A percentile compares a stretch with the other conserved stretches of the same genome.
Conservation (phyloP, 176 grass and related monocot genomes). For the Poa pratensis region DNA sequence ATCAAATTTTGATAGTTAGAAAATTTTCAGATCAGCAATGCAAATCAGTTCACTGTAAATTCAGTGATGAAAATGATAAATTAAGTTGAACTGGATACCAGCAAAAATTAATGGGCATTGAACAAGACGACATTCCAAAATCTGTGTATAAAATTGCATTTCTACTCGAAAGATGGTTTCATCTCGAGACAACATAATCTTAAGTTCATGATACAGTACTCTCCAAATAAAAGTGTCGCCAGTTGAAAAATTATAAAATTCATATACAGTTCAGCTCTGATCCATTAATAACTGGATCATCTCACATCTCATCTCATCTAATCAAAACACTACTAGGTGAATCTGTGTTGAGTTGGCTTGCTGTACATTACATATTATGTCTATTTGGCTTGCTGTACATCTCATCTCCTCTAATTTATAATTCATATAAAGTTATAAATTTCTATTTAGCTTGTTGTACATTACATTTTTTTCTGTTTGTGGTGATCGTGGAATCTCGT, state of each 20-base stretch:
- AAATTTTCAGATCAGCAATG: neutral
- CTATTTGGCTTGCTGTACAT: no score
- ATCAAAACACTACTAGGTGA: neutral
- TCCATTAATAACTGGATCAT: constrained; percentile 42
- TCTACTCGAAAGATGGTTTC: neutral
- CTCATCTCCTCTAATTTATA: no score
- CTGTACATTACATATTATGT: no score
- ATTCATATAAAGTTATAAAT: no score
- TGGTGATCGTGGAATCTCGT: no score
- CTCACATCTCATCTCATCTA: constrained; percentile 19
- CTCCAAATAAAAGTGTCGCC: neutral
- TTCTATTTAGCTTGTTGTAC: no score
- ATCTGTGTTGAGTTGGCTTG: neutral
- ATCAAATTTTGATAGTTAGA: neutral
- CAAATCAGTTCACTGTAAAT: neutral
- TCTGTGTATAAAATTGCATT: neutral
- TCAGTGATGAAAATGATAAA: neutral
- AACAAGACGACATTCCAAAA: neutral
- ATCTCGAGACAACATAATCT: neutral
- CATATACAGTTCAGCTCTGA: neutral
- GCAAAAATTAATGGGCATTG: neutral
- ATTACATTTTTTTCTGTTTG: no score
- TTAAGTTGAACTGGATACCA: neutral
- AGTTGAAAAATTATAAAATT: neutral
- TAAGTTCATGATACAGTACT: neutral